phyloP scores from a whole-genome alignment of 345 rosid species.

The Syzygium jambos region DNA sequence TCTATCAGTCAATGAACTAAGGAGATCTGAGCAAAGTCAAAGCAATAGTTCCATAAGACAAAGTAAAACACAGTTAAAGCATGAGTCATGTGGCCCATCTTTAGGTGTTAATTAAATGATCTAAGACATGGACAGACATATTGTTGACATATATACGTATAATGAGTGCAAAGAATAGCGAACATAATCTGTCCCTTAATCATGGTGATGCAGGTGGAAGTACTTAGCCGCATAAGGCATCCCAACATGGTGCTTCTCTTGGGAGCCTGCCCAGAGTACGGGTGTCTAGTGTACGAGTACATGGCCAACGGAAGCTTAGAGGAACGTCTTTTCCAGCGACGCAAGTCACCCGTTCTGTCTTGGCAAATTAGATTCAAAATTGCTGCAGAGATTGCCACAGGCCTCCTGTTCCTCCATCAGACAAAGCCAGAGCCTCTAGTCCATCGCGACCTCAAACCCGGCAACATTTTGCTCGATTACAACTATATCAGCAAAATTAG shows the following conservation, averaged over 20 bases:
- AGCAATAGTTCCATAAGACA: not conserved
- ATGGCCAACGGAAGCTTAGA: slow-evolving; percentile 92
- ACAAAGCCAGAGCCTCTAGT: slow-evolving; percentile 94
- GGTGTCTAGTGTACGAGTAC: slow-evolving; percentile 78
- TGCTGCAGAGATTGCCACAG: slow-evolving; percentile 79
- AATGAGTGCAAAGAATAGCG: not conserved
- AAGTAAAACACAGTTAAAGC: not conserved
- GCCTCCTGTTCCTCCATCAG: slow-evolving; percentile 87
- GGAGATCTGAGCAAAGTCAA: not conserved
- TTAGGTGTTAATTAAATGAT: not conserved
- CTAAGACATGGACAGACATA: not conserved
- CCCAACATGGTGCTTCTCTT: slow-evolving; percentile 94
- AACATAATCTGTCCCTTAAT: not conserved
- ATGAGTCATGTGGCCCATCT: not conserved
- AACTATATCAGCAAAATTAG: slow-evolving; percentile 78
- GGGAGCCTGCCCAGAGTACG: slow-evolving; percentile 95
- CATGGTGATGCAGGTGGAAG: slow-evolving; percentile 47
- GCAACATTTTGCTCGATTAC: slow-evolving; percentile 74
- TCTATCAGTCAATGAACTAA: not conserved
- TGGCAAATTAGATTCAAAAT: slow-evolving; percentile 88
- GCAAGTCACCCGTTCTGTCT: slow-evolving; percentile 49
- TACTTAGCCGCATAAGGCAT: slow-evolving; percentile 88
- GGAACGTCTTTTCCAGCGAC: slow-evolving; percentile 48
- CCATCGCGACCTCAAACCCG: slow-evolving; percentile 95
- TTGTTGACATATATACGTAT: not conserved